These are phyloP conservation scores for Raddia distichophylla DNA, from an alignment of 176 grass and related monocot genomes.

Conservation along the genomic window DNA sequence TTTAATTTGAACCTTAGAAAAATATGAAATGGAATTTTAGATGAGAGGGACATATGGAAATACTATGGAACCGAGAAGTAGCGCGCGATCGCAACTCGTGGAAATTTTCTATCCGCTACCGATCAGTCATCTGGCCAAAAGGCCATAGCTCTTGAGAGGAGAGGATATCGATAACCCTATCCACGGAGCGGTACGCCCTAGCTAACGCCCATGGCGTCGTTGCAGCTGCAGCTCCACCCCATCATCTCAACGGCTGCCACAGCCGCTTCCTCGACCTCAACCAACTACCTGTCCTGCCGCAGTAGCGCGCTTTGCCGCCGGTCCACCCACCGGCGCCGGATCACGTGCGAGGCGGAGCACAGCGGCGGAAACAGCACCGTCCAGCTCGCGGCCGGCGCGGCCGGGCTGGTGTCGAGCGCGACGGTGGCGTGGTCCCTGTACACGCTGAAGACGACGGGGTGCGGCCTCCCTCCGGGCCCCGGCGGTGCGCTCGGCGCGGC, in stretches of 20 bases:
- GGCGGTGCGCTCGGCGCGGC: slow-evolving; percentile 53
- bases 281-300: not conserved
- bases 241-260: not conserved
- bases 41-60: no score
- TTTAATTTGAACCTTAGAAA: no score
- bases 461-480: slow-evolving; percentile 72
- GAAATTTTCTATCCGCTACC: no score
- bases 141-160: no score
- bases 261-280: not conserved
- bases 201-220: slow-evolving; percentile 32
- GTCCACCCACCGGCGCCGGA: not conserved
- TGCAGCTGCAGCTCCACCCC: slow-evolving; percentile 18
- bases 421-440: slow-evolving; percentile 78
- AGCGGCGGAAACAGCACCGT: slow-evolving; percentile 48
- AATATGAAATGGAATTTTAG: no score
- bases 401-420: slow-evolving; percentile 54
- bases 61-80: no score
- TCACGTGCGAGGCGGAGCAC: slow-evolving; percentile 52
- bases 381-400: slow-evolving; percentile 47
- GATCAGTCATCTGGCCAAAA: no score
- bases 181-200: not conserved
- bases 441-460: slow-evolving; percentile 71
- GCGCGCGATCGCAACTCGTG: no score
- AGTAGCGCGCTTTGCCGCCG: not conserved
- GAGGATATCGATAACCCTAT: slow-evolving; percentile 30